A percentile compares a stretch with the other conserved stretches of the same genome.
Evolutionary conservation across 306 rosid species (phyloP).

Genomic region (Cicer bijugum): DNA sequence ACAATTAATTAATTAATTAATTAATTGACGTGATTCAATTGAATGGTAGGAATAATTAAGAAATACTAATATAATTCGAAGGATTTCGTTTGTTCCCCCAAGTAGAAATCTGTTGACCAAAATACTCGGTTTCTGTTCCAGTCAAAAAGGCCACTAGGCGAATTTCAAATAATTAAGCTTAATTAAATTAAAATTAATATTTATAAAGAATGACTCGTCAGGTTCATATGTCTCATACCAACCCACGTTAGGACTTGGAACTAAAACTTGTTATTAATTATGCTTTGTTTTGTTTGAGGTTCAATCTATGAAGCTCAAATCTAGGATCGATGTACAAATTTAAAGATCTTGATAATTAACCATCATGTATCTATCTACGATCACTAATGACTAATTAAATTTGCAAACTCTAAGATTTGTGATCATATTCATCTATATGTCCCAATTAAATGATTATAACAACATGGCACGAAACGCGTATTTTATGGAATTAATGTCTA

Average conservation of each 20-base stretch:
- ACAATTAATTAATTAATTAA: constrained; percentile 20
- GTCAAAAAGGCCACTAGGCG: constrained; percentile 70
- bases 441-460: constrained; percentile 50
- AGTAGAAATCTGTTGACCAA: constrained; percentile 91
- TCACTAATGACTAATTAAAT: not conserved
- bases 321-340: constrained; percentile 37
- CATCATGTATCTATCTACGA: not conserved
- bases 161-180: not conserved
- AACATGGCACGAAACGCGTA: constrained; percentile 44
- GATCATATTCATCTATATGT: constrained; percentile 45
- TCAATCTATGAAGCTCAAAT: constrained; percentile 46
- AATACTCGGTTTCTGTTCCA: constrained; percentile 74
- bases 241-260: constrained; percentile 45
- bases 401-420: constrained; percentile 22
- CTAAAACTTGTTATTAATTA: constrained; percentile 43
- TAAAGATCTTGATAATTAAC: constrained; percentile 35
- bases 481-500: constrained; percentile 49
- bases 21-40: constrained; percentile 46
- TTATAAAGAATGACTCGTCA: constrained; percentile 26
- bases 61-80: constrained; percentile 36
- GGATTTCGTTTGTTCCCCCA: constrained; percentile 71
- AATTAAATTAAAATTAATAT: not conserved
- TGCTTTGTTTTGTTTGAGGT: constrained; percentile 45
- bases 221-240: constrained; percentile 46
- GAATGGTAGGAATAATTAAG: constrained; percentile 40